Evolutionary conservation across 139 green algal species (phyloP), one percentile per base, ranked within the genome.

Genomic region (Zygnema cylindricum): DNA sequence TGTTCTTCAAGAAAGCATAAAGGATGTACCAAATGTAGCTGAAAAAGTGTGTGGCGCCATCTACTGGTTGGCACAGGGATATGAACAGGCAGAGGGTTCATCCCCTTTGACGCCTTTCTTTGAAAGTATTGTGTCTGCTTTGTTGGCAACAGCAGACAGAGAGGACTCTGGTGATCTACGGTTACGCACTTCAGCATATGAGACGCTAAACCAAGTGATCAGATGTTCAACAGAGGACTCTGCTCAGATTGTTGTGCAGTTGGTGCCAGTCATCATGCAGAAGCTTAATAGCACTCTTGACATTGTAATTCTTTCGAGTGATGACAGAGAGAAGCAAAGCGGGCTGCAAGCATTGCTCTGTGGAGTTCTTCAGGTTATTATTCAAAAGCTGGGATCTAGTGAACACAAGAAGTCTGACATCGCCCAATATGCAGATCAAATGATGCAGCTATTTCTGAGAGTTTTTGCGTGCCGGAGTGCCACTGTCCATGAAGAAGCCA

Each of bases 131-230:
- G 88, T 98, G 3, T 85, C 93, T 57, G 93, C 93, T 36, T 92
- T 99, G 71, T 92, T 99, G 2, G 83, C 94, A 38, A 93, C 94
- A 71, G 91, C 76, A 85, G 92, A 81, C 86, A 41, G 92, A 84
- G 76, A 91, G 41, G 93, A 94, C 69, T 36, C 86, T 25, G 43
- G 79, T 36, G 92, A 92, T 22, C 79, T 41, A 38, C 63, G 89
- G 54, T 92, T 97, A 89, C 94, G 97, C 86, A 92, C 95, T 41
- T 91, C 95, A 43, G 95, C 95, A 0, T 99, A 97, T 90, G 97
- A 99, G 93, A 95, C 96, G 3, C 96, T 99, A 86, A 99, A 99
- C 86, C 96, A 98, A 86, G 93, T 98, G 49, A 95, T 99, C 84
- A 91, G 94, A 22, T 83, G 75, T 77, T 84, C 75, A 55, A 93